Percentiles rank a stretch among this genome's conserved stretches.
These are phyloP conservation scores for Backusella mclennaniae DNA, from an alignment of 192 early-diverging fungal species.

Conservation along the genomic window DNA sequence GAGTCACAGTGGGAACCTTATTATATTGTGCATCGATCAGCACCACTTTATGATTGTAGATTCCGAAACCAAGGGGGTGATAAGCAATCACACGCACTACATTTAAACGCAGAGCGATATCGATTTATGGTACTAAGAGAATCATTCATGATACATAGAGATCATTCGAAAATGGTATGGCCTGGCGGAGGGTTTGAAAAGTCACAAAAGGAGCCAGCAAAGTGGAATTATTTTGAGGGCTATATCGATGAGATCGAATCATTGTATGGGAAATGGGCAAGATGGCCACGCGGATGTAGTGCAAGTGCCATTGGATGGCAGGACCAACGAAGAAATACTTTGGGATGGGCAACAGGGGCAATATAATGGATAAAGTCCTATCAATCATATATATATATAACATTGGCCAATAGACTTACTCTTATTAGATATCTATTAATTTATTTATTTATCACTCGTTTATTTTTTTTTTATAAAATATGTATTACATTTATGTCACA, in stretches of 20 bases:
- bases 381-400: not conserved
- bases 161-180: constrained; percentile 49
- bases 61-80: constrained; percentile 57
- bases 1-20: constrained; percentile 63
- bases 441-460: too few species aligned
- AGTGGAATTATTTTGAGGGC: constrained; percentile 47
- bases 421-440: too few species aligned
- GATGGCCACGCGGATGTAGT: constrained; percentile 52
- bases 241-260: constrained; percentile 41
- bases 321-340: constrained; percentile 38
- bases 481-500: too few species aligned
- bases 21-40: constrained; percentile 40
- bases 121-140: constrained; percentile 42
- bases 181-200: constrained; percentile 42
- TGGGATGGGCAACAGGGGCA: constrained; percentile 35
- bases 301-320: constrained; percentile 43
- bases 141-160: constrained; percentile 50
- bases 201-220: constrained; percentile 32
- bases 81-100: constrained; percentile 52
- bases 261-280: constrained; percentile 41
- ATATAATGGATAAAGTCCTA: not conserved
- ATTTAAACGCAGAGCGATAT: constrained; percentile 47
- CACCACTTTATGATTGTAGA: constrained; percentile 50
- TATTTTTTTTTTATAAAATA: too few species aligned
- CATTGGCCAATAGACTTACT: not conserved